A percentile compares a stretch with the other conserved stretches of the same genome.
These are phyloP conservation scores for Leccinum pachyderme DNA, from an alignment of 1,284 basidiomycete genomes.

Conservation along the genomic window DNA sequence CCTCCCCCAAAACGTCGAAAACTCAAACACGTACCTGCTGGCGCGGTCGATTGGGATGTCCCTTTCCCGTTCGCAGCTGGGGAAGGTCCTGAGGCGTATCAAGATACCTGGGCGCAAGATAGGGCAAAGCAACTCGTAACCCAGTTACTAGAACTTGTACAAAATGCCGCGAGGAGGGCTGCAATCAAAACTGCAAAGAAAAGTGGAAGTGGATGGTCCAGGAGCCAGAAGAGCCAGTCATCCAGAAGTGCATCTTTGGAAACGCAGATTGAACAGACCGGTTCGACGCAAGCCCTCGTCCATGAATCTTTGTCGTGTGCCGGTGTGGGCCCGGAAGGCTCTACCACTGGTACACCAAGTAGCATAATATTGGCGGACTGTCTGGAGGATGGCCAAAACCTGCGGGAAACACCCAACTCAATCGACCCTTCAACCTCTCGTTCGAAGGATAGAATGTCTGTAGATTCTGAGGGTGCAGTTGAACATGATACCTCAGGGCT, in stretches of 20 bases:
- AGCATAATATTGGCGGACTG: background rate
- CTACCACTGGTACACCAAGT: background rate
- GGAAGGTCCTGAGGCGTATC: slow-evolving; percentile 64
- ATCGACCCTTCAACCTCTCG: background rate
- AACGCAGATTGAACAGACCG: slow-evolving; percentile 3
- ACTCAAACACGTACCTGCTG: slow-evolving; percentile 65
- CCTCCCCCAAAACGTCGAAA: slow-evolving; percentile 56
- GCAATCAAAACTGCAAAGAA: slow-evolving; percentile 41
- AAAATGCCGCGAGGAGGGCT: slow-evolving; percentile 53
- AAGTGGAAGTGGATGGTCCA: background rate
- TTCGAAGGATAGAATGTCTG: slow-evolving; percentile 7
- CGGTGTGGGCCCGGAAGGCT: background rate
- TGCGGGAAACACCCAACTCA: background rate
- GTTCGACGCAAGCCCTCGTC: background rate
- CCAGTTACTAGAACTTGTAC: slow-evolving; percentile 61
- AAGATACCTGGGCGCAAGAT: slow-evolving; percentile 57
- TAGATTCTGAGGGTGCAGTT: slow-evolving; percentile 3
- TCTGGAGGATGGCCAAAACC: slow-evolving; percentile 1
- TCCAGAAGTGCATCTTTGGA: slow-evolving; percentile 20
- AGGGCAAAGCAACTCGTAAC: slow-evolving; percentile 58
- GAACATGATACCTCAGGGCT: slow-evolving; percentile 4
- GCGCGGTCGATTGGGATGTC: slow-evolving; percentile 75
- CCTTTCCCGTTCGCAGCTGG: slow-evolving; percentile 71
- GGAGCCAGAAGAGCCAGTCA: slow-evolving; percentile 1
- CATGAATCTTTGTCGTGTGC: background rate